phyloP scores from a whole-genome alignment of 805 yeast genomes.

The Danielozyma ontarioensis region DNA sequence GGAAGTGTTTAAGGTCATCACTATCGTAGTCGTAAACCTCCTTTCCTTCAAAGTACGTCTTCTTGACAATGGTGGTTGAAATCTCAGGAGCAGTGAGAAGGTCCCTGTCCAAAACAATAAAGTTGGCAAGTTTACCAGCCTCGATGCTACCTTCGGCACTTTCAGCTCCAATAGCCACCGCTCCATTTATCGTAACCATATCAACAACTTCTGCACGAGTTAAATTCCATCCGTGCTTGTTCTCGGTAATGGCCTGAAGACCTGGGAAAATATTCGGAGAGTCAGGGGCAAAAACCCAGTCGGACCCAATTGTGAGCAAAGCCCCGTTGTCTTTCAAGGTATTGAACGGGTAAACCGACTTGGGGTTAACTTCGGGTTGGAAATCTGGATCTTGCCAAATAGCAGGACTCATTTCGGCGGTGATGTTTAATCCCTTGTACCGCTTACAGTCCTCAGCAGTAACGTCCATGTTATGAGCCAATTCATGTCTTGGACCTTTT shows the following conservation, averaged over 20 bases:
- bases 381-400: conserved; percentile 19
- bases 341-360: conserved; percentile 20
- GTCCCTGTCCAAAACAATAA: conserved; percentile 15
- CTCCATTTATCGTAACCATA: conserved; percentile 18
- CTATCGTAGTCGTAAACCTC: conserved; percentile 17
- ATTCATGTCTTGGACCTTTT: conserved; percentile 17
- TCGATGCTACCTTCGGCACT: conserved; percentile 14
- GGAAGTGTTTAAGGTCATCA: conserved; percentile 18
- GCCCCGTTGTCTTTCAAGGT: conserved; percentile 15
- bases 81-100: conserved; percentile 11
- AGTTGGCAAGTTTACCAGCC: conserved; percentile 17
- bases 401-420: conserved; percentile 22
- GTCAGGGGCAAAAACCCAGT: conserved; percentile 22
- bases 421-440: conserved; percentile 13
- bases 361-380: conserved; percentile 18
- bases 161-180: conserved; percentile 14
- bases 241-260: conserved; percentile 17
- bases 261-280: conserved; percentile 21
- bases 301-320: conserved; percentile 18
- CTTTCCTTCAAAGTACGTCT: conserved; percentile 18
- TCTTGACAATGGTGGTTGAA: conserved; percentile 13
- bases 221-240: conserved; percentile 19
- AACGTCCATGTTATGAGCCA: conserved; percentile 21
- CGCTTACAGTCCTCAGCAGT: conserved; percentile 14
- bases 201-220: conserved; percentile 14